Evolutionary conservation across 2,329 filamentous ascomycete genomes (phyloP), one percentile per base, ranked within the genome.

Genomic region (Coniella lustricola): DNA sequence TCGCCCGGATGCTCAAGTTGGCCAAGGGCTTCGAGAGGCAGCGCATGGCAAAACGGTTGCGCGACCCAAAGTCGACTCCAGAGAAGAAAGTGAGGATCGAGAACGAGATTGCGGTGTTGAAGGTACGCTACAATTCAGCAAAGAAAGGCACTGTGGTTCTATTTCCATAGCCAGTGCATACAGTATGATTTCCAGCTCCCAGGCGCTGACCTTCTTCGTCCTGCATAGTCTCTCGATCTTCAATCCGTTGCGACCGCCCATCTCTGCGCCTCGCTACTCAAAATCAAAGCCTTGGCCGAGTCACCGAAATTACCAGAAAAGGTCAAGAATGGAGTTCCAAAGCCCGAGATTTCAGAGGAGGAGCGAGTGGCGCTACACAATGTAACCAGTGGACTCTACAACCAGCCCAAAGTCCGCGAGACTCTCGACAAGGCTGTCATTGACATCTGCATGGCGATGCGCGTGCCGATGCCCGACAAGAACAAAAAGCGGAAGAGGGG

Each of bases 11-110:
- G 1, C 72, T 91, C 52, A 89, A 89, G 64, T 71, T 75, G 10
- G 84, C 82, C 49, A 88, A 87, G 61, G 82, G 83, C 40, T 85
- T 88, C 60, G 87, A 91, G 69, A 76, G 86, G 39, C 87, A 91
- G 67, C 86, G 89, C 55, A 75, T 86, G 51, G 76, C 83, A 53
- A 84, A 80, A 62, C 70, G 75, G 36, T 64, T 78, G 13, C 72
- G 67, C 43, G 75, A 79, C 22, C 66, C 68, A 45, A 71, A 69
- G 44, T 57, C 67, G 14, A 61, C 65, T 2, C 55, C 66, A 8
- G 74, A 75, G 38, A 79, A 81, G 59, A 67, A 77, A 18, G 67
- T 70, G 50, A 72, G 85, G 17, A 67, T 90, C 29, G 77, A 87
- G 53, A 74, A 76, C 31, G 86, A 81, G 59, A 60, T 80, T 38